Percentiles rank a stretch among this genome's conserved stretches.
These are phyloP conservation scores for Colletotrichum sp. DNA, from an alignment of 2,329 filamentous ascomycete species.

Conservation along the genomic window DNA sequence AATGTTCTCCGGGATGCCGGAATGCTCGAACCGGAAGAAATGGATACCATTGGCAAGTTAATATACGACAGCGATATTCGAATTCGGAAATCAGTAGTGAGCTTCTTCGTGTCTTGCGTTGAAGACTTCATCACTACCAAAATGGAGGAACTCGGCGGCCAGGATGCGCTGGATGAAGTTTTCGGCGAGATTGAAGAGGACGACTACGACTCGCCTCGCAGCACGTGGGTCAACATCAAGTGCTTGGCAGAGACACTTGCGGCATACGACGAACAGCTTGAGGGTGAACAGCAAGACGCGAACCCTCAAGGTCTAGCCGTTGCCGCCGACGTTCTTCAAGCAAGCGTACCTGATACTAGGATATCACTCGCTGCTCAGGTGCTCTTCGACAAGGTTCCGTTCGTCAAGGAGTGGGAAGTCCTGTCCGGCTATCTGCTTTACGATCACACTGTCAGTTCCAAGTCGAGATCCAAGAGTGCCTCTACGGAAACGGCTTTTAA, in stretches of 20 bases:
- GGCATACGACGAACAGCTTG: conserved; percentile 76
- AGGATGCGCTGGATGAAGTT: conserved; percentile 76
- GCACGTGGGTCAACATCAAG: conserved; percentile 91
- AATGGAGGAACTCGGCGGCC: conserved; percentile 83
- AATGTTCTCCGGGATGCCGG: conserved; percentile 83
- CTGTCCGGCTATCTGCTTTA: conserved; percentile 90
- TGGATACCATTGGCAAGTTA: conserved; percentile 85
- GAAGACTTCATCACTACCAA: conserved; percentile 80
- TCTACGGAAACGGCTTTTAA: conserved; percentile 71
- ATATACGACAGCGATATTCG: conserved; percentile 87
- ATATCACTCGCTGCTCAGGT: conserved; percentile 87
- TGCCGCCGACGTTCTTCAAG: conserved; percentile 62
- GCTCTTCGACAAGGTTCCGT: conserved; percentile 80
- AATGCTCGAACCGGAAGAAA: conserved; percentile 87
- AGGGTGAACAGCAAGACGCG: conserved; percentile 57
- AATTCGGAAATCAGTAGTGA: conserved; percentile 86
- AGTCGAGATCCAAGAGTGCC: conserved; percentile 55
- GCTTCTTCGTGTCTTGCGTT: conserved; percentile 89
- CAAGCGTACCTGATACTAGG: conserved; percentile 75
- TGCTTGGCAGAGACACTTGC: conserved; percentile 84
- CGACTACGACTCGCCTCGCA: conserved; percentile 76
- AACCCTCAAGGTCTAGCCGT: conserved; percentile 52
- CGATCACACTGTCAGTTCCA: conserved; percentile 77
- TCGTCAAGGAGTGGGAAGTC: conserved; percentile 86
- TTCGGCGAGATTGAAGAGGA: conserved; percentile 76